Evolutionary conservation across 208 protist genomes (phyloP).

Genomic region (Trypanosoma mega): DNA sequence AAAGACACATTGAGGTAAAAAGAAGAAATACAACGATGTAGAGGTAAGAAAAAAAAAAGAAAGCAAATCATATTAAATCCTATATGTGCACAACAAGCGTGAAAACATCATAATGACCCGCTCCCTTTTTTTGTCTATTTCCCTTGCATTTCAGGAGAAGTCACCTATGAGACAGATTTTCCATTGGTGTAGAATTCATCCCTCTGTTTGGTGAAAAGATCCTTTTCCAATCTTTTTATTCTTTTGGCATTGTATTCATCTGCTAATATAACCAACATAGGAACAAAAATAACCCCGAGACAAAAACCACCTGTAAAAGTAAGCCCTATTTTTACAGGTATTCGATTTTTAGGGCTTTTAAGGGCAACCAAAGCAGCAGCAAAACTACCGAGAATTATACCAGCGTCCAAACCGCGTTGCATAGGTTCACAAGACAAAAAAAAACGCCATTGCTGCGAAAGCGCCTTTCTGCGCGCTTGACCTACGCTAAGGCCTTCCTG

Average conservation of each 20-base stretch:
- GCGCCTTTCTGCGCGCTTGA: constrained; percentile 37
- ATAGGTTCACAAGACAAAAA: constrained; percentile 83
- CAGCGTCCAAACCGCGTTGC: constrained; percentile 79
- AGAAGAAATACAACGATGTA: neutral
- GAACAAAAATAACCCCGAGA: constrained; percentile 60
- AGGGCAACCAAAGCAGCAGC: constrained; percentile 62
- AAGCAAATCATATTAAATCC: too few species aligned
- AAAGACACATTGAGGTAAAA: constrained; percentile 1
- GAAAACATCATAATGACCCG: neutral
- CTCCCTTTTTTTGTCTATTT: neutral
- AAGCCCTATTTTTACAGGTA: constrained; percentile 61
- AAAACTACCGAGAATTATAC: constrained; percentile 77
- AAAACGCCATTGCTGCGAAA: constrained; percentile 86
- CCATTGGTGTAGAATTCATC: constrained; percentile 50
- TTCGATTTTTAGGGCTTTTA: constrained; percentile 52
- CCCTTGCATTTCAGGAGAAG: neutral
- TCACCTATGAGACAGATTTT: too few species aligned
- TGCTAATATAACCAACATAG: constrained; percentile 58
- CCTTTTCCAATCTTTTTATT: constrained; percentile 73
- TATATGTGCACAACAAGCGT: neutral
- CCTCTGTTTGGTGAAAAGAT: constrained; percentile 75
- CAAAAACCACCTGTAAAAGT: constrained; percentile 73
- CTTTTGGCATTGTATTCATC: constrained; percentile 68
- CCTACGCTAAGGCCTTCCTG: constrained; percentile 82
- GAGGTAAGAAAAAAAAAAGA: too few species aligned